Evolutionary conservation across 1,284 basidiomycete genomes (phyloP), one percentile per base, ranked within the genome.

Genomic region (Austroboletus rostrupii): DNA sequence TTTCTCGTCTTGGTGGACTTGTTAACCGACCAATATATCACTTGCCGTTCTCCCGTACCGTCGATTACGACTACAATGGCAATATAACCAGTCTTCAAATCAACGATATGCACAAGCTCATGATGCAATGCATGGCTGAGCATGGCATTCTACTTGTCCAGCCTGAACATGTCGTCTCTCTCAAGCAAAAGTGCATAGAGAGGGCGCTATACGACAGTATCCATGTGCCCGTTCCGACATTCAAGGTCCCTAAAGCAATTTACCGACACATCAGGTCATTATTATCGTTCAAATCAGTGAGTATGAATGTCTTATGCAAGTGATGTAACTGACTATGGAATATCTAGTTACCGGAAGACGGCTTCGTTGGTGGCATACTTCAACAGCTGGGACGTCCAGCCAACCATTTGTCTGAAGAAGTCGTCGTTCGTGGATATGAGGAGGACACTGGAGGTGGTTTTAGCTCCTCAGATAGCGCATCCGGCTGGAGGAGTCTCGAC

Each of bases 151-250:
- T 78, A 5, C 58, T 80, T 0, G 61, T 64, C 5, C 77, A 79
- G 46, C 78, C 78, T 1, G 78, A 79, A 45, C 76, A 80, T 39
- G 69, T 78, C 2, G 65, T 79, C 1, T 79, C 77, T 0, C 74
- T 76, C 50, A 67, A 70, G 49, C 61, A 80, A 19, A 72, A 74
- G 69, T 64, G 62, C 0, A 55, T 77, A 11, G 67, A 78, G 29
- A 26, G 23, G 4, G 23, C 23, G 6, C 7, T 67, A 20, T 11
- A 19, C 10, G 13, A 37, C 13, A 5, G 17, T 11, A 37, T 20
- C 12, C 36, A 9, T 11, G 36, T 5, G 12, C 13, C 10, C 19
- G 13, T 12, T 19, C 2, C 11, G 6, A 12, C 10, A 12, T 12
- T 8, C 17, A 36, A 9, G 17, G 8, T 19, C 19, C 19, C 3